Percentiles rank a stretch among this genome's conserved stretches.
Evolutionary conservation across 2,329 filamentous ascomycete genomes (phyloP).

Genomic region (Seiridium unicorne): DNA sequence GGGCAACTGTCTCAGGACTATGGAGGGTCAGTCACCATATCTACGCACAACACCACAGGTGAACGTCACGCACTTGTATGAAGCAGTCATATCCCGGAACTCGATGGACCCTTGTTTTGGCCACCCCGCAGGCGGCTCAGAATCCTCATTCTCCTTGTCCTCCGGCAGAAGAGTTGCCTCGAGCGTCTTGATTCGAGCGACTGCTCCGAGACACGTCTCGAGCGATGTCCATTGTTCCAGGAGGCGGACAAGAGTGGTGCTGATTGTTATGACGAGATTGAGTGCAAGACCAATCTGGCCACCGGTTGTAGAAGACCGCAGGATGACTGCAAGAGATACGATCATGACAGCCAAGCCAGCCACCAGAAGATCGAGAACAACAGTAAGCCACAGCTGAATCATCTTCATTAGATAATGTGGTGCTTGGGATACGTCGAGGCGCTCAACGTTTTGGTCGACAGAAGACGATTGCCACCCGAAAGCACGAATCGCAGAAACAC

Average conservation of each 20-base stretch:
- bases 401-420: conserved; percentile 39
- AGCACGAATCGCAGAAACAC: not conserved
- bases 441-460: not conserved
- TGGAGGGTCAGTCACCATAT: not conserved
- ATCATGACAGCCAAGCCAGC: conserved; percentile 38
- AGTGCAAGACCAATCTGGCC: conserved; percentile 22
- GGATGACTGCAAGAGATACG: conserved; percentile 35
- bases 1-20: not conserved
- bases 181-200: conserved; percentile 21
- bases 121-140: conserved; percentile 16
- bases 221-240: conserved; percentile 22
- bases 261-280: conserved; percentile 16
- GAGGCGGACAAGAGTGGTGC: conserved; percentile 6
- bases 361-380: conserved; percentile 47
- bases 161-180: conserved; percentile 15
- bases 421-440: not conserved
- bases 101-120: conserved; percentile 15
- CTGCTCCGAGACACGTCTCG: conserved; percentile 23
- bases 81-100: conserved; percentile 15
- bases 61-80: conserved; percentile 9
- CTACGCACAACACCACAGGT: too few species aligned
- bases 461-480: not conserved
- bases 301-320: conserved; percentile 11
- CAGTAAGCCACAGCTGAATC: conserved; percentile 47
- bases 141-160: conserved; percentile 6